A percentile compares a stretch with the other conserved stretches of the same genome.
Evolutionary conservation across 1,139 yeast genomes (phyloP).

Genomic region (Zygotorulaspora mrakii): DNA sequence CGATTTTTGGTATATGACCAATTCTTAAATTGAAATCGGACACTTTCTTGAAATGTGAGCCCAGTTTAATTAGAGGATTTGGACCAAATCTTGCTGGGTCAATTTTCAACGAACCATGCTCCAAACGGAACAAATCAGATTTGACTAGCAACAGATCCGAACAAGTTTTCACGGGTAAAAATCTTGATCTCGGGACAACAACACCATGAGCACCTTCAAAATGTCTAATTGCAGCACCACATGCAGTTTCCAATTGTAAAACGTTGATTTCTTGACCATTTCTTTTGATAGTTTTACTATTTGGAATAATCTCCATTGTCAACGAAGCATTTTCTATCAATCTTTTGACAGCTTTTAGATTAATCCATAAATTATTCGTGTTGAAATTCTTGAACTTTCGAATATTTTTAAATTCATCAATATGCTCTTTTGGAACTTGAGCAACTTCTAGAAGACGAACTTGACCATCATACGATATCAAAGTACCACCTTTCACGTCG

Average conservation of each 20-base stretch:
- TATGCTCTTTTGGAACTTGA: constrained; percentile 98
- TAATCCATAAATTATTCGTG: constrained; percentile 97
- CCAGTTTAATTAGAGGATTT: constrained; percentile 92
- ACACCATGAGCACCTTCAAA: constrained; percentile 96
- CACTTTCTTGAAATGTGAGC: constrained; percentile 94
- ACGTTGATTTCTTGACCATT: constrained; percentile 82
- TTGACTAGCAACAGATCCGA: constrained; percentile 91
- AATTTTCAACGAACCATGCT: constrained; percentile 85
- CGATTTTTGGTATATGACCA: constrained; percentile 92
- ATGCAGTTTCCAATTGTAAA: constrained; percentile 95
- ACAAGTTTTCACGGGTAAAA: constrained; percentile 96
- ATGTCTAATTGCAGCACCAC: constrained; percentile 98
- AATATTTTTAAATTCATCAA: constrained; percentile 95
- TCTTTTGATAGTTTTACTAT: constrained; percentile 71
- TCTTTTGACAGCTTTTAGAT: constrained; percentile 88
- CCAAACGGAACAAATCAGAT: constrained; percentile 88
- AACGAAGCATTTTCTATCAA: constrained; percentile 81
- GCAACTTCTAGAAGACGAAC: constrained; percentile 96
- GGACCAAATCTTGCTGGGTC: constrained; percentile 87
- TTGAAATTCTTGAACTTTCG: constrained; percentile 97
- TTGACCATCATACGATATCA: constrained; percentile 91
- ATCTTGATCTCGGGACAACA: constrained; percentile 95
- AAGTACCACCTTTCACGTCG: constrained; percentile 98
- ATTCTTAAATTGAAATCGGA: constrained; percentile 85
- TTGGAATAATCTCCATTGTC: constrained; percentile 92